Evolutionary conservation across 2,329 filamentous ascomycete species (phyloP).

Genomic region (Trichoderma harzianum): DNA sequence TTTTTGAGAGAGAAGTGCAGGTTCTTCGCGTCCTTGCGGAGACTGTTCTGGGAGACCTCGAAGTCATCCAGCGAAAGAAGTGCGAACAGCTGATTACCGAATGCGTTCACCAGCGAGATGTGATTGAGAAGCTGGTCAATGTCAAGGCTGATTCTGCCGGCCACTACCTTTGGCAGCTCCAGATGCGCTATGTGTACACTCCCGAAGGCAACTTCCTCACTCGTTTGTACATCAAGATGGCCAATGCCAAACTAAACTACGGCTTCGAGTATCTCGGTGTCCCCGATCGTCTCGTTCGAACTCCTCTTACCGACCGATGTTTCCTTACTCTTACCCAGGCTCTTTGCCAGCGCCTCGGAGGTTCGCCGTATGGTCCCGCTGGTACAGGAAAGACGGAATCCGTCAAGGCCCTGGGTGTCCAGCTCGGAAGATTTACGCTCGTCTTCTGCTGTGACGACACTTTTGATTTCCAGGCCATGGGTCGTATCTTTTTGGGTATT

Average conservation of each 20-base stretch:
- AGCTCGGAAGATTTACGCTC: slow-evolving; percentile 94
- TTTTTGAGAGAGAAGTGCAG: slow-evolving; percentile 80
- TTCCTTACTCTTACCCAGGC: slow-evolving; percentile 98
- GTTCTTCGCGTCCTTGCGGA: slow-evolving; percentile 82
- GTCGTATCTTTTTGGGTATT: slow-evolving; percentile 97
- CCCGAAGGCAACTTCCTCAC: slow-evolving; percentile 76
- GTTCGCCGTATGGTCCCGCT: slow-evolving; percentile 94
- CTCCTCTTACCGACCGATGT: slow-evolving; percentile 94
- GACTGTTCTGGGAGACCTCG: slow-evolving; percentile 85
- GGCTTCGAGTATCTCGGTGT: slow-evolving; percentile 98
- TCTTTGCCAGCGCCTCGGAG: slow-evolving; percentile 88
- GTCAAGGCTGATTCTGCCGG: slow-evolving; percentile 69
- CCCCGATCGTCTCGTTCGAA: slow-evolving; percentile 91
- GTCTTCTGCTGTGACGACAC: slow-evolving; percentile 99
- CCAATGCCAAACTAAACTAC: slow-evolving; percentile 91
- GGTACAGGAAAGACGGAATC: slow-evolving; percentile 99
- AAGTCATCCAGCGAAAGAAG: slow-evolving; percentile 85
- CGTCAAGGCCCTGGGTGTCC: slow-evolving; percentile 93
- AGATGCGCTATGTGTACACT: slow-evolving; percentile 94
- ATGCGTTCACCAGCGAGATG: slow-evolving; percentile 94
- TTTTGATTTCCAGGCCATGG: slow-evolving; percentile 99
- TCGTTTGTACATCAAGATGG: slow-evolving; percentile 90
- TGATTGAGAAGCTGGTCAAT: slow-evolving; percentile 80
- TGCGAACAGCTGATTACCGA: slow-evolving; percentile 99
- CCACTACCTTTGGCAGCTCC: slow-evolving; percentile 89